Percentiles rank a stretch among this genome's conserved stretches.
phyloP scores from a whole-genome alignment of 2,329 filamentous ascomycete species.

The Colletotrichum trifolii region DNA sequence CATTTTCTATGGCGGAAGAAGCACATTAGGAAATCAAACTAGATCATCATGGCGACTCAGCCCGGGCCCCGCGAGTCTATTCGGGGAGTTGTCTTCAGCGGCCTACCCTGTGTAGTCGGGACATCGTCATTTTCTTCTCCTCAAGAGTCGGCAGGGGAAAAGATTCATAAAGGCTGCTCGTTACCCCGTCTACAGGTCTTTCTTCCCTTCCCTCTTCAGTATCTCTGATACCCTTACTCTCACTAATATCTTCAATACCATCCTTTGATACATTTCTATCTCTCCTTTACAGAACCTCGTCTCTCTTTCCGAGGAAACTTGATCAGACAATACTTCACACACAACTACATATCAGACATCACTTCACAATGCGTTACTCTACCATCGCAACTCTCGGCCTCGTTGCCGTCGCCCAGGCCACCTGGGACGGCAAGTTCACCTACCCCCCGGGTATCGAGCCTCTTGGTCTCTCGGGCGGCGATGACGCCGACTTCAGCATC shows the following conservation, averaged over 20 bases:
- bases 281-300: conserved; percentile 19
- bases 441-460: conserved; percentile 39
- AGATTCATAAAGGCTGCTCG: conserved; percentile 32
- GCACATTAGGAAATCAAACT: conserved; percentile 8
- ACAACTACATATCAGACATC: conserved; percentile 12
- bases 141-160: conserved; percentile 10
- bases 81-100: conserved; percentile 11
- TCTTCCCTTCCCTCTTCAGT: conserved; percentile 33
- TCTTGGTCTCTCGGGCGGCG: conserved; percentile 19
- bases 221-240: conserved; percentile 41
- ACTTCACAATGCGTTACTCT: conserved; percentile 36
- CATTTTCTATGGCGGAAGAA: conserved; percentile 19
- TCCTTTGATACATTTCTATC: conserved; percentile 7
- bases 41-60: conserved; percentile 13
- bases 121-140: neutral
- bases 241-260: conserved; percentile 37
- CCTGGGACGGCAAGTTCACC: conserved; percentile 37
- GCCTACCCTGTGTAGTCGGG: conserved; percentile 2
- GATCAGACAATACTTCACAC: neutral
- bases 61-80: conserved; percentile 26
- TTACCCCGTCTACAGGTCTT: neutral
- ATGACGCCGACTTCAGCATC: conserved; percentile 25
- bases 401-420: conserved; percentile 33
- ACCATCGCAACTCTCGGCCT: conserved; percentile 36
- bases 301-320: conserved; percentile 5